Evolutionary conservation across 2,329 filamentous ascomycete species (phyloP), one percentile per base, ranked within the genome.

Genomic region (Trichoderma sp.): DNA sequence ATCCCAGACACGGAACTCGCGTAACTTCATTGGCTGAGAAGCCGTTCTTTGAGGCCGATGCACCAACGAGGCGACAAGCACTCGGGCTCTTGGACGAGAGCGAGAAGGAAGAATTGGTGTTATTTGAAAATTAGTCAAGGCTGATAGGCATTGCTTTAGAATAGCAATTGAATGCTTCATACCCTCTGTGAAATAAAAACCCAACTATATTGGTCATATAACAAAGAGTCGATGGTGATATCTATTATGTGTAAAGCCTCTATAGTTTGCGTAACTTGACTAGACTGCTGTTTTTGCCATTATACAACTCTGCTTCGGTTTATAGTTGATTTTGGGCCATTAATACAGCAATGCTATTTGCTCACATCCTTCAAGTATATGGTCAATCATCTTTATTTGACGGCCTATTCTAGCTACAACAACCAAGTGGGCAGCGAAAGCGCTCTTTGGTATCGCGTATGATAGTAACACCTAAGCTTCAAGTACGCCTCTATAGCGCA

Each of bases 11-110:
- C 76, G 91, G 91, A 2, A 93, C 90, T 0, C 83, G 91, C 32
- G 90, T 93, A 4, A 93, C 90, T 0, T 83, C 88, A 8, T 78
- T 93, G 63, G 91, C 89, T 0, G 91, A 93, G 80, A 89, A 89
- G 81, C 91, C 91, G 0, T 89, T 84, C 73, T 93, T 91, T 73
- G 85, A 90, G 65, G 79, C 85, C 0, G 80, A 84, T 11, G 90
- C 90, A 1, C 90, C 89, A 0, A 90, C 89, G 0, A 84, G 90
- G 59, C 83, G 91, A 70, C 83, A 92, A 73, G 89, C 87, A 0
- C 77, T 93, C 54, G 90, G 90, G 0, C 76, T 91, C n/a, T 78
- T 89, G 58, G 88, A 87, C 7, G 80, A 85, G 1, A 83, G 83
- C 11, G 88, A 90, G 77, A 76, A 76, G 73, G 71, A 76, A 32